Conservation (phyloP, 495 filamentous ascomycete genomes). For the Corynascus novoguineensis region DNA sequence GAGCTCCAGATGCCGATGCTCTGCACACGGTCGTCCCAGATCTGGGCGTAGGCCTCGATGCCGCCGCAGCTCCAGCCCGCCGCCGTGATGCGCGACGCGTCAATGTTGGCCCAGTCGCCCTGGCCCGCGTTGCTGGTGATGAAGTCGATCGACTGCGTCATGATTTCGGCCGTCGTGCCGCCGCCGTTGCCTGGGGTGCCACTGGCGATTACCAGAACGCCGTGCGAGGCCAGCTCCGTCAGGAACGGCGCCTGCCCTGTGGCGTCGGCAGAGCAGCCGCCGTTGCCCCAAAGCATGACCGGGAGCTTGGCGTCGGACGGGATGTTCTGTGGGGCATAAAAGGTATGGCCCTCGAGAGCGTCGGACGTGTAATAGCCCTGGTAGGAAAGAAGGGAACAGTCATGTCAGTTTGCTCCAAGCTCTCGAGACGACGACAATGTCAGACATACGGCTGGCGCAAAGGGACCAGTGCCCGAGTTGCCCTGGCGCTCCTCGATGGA, state of each 20-base stretch:
- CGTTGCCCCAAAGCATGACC: slow-evolving; percentile 35
- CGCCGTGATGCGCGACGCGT: slow-evolving; percentile 20
- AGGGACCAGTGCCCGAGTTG: neutral
- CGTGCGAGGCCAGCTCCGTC: slow-evolving; percentile 25
- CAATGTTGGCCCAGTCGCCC: neutral
- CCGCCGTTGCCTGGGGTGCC: slow-evolving; percentile 24
- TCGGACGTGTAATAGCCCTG: neutral
- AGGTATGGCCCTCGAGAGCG: slow-evolving; percentile 26
- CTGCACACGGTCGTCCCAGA: slow-evolving; percentile 20
- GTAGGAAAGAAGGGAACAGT: neutral
- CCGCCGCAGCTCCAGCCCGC: slow-evolving; percentile 28
- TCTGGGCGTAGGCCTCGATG: slow-evolving; percentile 26
- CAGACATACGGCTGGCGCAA: neutral
- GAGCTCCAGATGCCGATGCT: slow-evolving; percentile 28
- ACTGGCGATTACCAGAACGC: slow-evolving; percentile 28
- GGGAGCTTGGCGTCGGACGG: slow-evolving; percentile 21
- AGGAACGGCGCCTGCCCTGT: slow-evolving; percentile 16
- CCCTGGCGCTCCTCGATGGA: neutral
- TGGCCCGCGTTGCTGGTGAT: slow-evolving; percentile 7
- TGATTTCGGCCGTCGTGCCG: slow-evolving; percentile 16
- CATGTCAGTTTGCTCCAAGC: neutral
- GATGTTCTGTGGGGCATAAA: slow-evolving; percentile 20
- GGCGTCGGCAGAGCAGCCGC: slow-evolving; percentile 29
- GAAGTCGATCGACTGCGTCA: slow-evolving; percentile 26
- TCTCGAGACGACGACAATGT: no score